phyloP scores from a whole-genome alignment of 306 rosid species.

The Neltuma alba region DNA sequence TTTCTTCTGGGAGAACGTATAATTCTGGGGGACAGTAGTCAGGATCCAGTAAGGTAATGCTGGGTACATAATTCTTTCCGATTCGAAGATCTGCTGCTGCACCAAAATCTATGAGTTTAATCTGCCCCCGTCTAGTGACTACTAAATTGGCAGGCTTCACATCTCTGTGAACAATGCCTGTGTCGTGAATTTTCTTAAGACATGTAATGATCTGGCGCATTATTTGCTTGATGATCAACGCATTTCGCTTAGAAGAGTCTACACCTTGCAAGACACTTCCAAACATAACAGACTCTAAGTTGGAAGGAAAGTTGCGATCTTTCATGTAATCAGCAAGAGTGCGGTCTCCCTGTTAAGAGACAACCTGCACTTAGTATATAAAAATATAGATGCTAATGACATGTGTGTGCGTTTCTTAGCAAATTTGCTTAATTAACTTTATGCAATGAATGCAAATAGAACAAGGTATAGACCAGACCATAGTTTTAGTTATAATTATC shows the following conservation, averaged over 20 bases:
- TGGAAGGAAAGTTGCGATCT: slow-evolving; percentile 75
- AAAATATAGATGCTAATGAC: slow-evolving; percentile 28
- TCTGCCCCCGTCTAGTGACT: slow-evolving; percentile 76
- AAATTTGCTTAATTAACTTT: slow-evolving; percentile 13
- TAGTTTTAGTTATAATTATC: not conserved
- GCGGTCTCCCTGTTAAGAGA: slow-evolving; percentile 71
- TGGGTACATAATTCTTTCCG: slow-evolving; percentile 85
- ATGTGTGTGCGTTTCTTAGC: not conserved
- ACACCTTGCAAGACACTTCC: slow-evolving; percentile 83
- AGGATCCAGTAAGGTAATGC: slow-evolving; percentile 78
- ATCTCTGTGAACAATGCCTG: slow-evolving; percentile 95
- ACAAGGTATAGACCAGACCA: slow-evolving; percentile 15
- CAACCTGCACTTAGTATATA: slow-evolving; percentile 45
- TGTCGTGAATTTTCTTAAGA: slow-evolving; percentile 86
- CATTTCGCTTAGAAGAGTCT: slow-evolving; percentile 67
- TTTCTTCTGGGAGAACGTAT: slow-evolving; percentile 88
- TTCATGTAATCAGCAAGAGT: slow-evolving; percentile 87
- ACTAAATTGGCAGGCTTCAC: slow-evolving; percentile 92
- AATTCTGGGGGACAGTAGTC: slow-evolving; percentile 91
- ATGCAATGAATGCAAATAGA: slow-evolving; percentile 12
- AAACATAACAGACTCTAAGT: slow-evolving; percentile 88
- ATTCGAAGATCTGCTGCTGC: slow-evolving; percentile 94
- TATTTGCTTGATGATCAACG: slow-evolving; percentile 91
- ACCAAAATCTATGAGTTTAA: slow-evolving; percentile 95
- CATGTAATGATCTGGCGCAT: slow-evolving; percentile 87